Evolutionary conservation across 2,329 filamentous ascomycete species (phyloP), one percentile per base, ranked within the genome.

Genomic region (Alternaria sp.): DNA sequence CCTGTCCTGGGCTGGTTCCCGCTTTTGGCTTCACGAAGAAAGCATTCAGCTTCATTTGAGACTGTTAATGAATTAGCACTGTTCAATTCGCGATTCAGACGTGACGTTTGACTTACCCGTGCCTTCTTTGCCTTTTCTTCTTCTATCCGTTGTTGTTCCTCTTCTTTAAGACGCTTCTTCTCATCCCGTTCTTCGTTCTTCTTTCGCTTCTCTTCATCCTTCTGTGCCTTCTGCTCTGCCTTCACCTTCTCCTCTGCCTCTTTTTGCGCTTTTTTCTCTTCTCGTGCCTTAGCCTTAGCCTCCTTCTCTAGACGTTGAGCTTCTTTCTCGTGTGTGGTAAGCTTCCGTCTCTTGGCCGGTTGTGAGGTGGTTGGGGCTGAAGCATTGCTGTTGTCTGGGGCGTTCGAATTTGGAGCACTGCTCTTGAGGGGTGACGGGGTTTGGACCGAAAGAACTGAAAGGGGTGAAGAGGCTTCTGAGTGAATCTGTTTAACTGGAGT

Each of bases 71-170:
- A 16, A 59, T 78, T 65, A 78, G 70, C 14, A 12, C 55, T 34
- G 36, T 30, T 53, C 14, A 12, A 5, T 43, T 66, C 41, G 3
- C 12, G 16, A 10, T 28, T 32, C 46, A 38, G 6, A 32, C 27
- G 71, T 60, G 22, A 18, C 7, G 6, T 5, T 70, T 20, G 36
- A 70, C 80, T 69, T 73, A 82, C 80, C 59, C 78, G 78, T 55
- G 76, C 70, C 61, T 80, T 80, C 65, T 75, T 75, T 49, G 68
- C 67, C 60, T 76, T 77, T 54, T 78, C 73, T 53, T 78, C 74
- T 16, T 74, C 70, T 56, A 82, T 83, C 60, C 77, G 74, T 41
- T 80, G 83, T 65, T 85, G 82, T 56, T 83, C 80, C 62, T 84
- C 80, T n/a, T 81, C 81, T 52, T 78, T 78, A 11, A 79, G 77